Conservation (phyloP, 2,329 filamentous ascomycete species). For the Hymenoscyphus linearis region DNA sequence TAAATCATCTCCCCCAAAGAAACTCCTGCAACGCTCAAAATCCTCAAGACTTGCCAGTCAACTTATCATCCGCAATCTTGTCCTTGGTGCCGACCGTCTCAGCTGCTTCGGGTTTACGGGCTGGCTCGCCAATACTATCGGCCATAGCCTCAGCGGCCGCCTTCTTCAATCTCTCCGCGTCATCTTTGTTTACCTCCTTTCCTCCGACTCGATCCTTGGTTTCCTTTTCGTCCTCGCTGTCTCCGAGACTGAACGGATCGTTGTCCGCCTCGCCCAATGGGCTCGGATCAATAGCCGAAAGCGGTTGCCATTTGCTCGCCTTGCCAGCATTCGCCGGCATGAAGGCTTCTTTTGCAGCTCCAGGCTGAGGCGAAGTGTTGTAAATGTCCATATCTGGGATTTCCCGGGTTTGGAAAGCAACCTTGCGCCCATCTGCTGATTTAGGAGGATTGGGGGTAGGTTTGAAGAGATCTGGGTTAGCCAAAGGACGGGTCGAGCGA, state of each 20-base stretch:
- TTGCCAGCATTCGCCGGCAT: slow-evolving; percentile 49
- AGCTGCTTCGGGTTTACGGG: slow-evolving; percentile 27
- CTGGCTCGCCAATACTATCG: slow-evolving; percentile 34
- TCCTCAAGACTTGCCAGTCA: slow-evolving; percentile 22
- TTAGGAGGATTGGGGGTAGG: slow-evolving; percentile 43
- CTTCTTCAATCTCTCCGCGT: slow-evolving; percentile 56
- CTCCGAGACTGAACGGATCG: slow-evolving; percentile 93
- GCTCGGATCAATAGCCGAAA: slow-evolving; percentile 77
- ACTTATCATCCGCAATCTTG: slow-evolving; percentile 28
- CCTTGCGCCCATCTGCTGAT: slow-evolving; percentile 43
- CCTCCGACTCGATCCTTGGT: slow-evolving; percentile 50
- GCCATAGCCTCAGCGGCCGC: slow-evolving; percentile 48
- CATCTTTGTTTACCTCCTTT: slow-evolving; percentile 50
- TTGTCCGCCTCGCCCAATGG: slow-evolving; percentile 83
- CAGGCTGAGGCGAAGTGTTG: slow-evolving; percentile 53
- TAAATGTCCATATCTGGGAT: slow-evolving; percentile 80
- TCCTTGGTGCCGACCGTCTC: slow-evolving; percentile 29
- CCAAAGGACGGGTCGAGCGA: slow-evolving; percentile 57
- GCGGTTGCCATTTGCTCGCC: slow-evolving; percentile 93
- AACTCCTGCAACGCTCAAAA: background rate
- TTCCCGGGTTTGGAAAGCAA: slow-evolving; percentile 49
- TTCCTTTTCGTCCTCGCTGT: slow-evolving; percentile 90
- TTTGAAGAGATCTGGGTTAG: slow-evolving; percentile 79
- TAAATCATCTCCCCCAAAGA: background rate
- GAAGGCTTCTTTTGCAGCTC: slow-evolving; percentile 42